Evolutionary conservation across 768 basidiomycete species (phyloP), one percentile per base, ranked within the genome.

Genomic region (Tulasnella sp.): DNA sequence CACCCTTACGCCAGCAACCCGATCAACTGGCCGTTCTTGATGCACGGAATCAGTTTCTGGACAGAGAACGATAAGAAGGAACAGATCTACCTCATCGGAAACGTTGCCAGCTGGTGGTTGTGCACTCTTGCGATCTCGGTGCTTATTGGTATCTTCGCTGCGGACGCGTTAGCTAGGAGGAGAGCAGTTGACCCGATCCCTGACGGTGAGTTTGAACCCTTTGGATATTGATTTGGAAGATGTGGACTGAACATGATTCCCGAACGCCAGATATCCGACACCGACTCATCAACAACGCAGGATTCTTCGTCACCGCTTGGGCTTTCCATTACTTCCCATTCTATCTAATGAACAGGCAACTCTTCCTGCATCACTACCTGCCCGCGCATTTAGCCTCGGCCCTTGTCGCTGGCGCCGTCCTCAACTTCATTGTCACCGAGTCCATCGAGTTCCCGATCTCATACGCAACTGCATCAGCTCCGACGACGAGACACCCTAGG

Each of bases 31-130:
- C 96, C 96, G 4, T 98, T 98, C 83, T 79, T 92, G 41, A 72
- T 97, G 27, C 90, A 77, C 63, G 96, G 96, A 50, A 98, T 99
- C 74, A 93, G 91, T 68, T 98, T 98, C 78, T 99, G 96, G 96
- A 99, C 96, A 3, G 78, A 88, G 65, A 83, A 78, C 58, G 84
- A 85, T 4, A 75, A 76, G 10, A 84, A 89, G 68, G 84, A 87
- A 70, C 96, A 99, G 71, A 92, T 99, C 53, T 99, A 99, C 72
- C 77, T 98, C 60, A 88, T 93, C 65, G 96, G 96, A 24, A 99
- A 99, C 70, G 70, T 96, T 50, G 70, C 91, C 63, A 88, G 90
- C 11, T 98, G 93, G 92, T 97, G 93, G 91, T 78, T 85, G 1
- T 92, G 90, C 71, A 83, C 88, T 41, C 76, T 93, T 30, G 84